These are phyloP conservation scores for Exobasidium rhododendri DNA, from an alignment of 1,284 basidiomycete genomes.

Conservation along the genomic window DNA sequence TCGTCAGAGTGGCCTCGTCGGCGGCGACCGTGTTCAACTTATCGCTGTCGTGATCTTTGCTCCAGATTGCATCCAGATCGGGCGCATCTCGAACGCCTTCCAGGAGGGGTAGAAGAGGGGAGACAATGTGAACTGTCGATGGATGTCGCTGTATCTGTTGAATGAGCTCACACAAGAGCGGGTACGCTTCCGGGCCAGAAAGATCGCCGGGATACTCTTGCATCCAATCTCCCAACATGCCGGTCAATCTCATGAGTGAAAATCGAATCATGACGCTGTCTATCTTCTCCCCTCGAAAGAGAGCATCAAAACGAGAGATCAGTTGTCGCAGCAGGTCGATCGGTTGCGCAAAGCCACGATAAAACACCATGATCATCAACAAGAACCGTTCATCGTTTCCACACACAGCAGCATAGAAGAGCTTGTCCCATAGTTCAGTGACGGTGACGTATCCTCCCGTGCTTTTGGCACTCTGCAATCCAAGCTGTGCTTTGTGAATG, in stretches of 20 bases:
- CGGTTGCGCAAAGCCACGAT: slow-evolving; percentile 42
- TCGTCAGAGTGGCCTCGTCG: slow-evolving; percentile 20
- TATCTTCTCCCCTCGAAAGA: slow-evolving; percentile 30
- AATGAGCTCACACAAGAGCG: slow-evolving; percentile 30
- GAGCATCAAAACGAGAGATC: slow-evolving; percentile 34
- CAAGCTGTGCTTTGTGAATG: slow-evolving; percentile 31
- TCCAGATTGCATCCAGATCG: slow-evolving; percentile 46
- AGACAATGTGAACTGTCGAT: slow-evolving; percentile 33
- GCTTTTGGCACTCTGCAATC: slow-evolving; percentile 36
- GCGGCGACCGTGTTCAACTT: slow-evolving; percentile 25
- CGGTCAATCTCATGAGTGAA: slow-evolving; percentile 37
- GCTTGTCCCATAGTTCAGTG: slow-evolving; percentile 46
- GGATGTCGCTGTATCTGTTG: slow-evolving; percentile 29
- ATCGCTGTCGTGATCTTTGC: slow-evolving; percentile 33
- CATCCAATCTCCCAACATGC: slow-evolving; percentile 48
- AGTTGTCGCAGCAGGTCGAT: slow-evolving; percentile 41
- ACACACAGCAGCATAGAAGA: slow-evolving; percentile 48
- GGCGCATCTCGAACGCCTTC: slow-evolving; percentile 27
- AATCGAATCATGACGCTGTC: slow-evolving; percentile 41
- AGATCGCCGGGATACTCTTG: slow-evolving; percentile 49
- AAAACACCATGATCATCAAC: slow-evolving; percentile 48
- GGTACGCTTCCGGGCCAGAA: slow-evolving; percentile 34
- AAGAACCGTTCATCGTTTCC: slow-evolving; percentile 39
- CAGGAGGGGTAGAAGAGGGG: slow-evolving; percentile 26
- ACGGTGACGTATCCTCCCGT: slow-evolving; percentile 44